Evolutionary conservation across 1,284 basidiomycete species (phyloP), one percentile per base, ranked within the genome.

Genomic region (Ustilago sp.): DNA sequence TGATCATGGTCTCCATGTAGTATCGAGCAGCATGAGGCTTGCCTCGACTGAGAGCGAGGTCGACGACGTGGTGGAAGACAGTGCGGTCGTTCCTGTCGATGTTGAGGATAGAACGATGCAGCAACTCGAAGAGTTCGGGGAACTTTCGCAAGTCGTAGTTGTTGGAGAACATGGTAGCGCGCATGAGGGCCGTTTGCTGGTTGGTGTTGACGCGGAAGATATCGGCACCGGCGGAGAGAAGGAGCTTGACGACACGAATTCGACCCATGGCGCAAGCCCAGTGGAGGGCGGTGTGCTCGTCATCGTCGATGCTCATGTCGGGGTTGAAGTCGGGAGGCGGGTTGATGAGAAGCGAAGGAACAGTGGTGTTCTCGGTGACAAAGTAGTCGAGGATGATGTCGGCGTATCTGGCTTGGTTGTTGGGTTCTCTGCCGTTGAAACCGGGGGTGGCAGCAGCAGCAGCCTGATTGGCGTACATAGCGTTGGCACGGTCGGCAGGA

Each of bases 241-340:
- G 89, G 5, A 99, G 89, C 87, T 98, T 99, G 80, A 99, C 94
- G 74, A 99, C 93, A 48, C 96, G 92, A 66, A 98, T 92, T 58
- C 97, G 92, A 36, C 97, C 97, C 96, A 99, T 99, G 11, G 97
- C 97, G 81, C 94, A 97, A 2, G 96, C 97, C 97, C 97, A 99
- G 85, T 99, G 97, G 19, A 99, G 88, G 23, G 97, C 92, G 0
- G 96, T 98, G 86, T 99, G 97, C 0, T 95, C 95, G 84, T 99
- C 97, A 80, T 99, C 97, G 87, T 99, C 97, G 76, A 99, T 99
- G 55, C 92, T 91, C 88, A 95, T 93, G 84, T 99, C 95, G 8
- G 97, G 92, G 86, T 99, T 94, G 86, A 98, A 97, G 87, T 98
- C 94, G 50, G 90, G 86, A 3, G 97, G 95, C 4, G 96, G 97